These are phyloP conservation scores for Ceratobasidium sp. DNA, from an alignment of 1,284 basidiomycete genomes.

Conservation along the genomic window DNA sequence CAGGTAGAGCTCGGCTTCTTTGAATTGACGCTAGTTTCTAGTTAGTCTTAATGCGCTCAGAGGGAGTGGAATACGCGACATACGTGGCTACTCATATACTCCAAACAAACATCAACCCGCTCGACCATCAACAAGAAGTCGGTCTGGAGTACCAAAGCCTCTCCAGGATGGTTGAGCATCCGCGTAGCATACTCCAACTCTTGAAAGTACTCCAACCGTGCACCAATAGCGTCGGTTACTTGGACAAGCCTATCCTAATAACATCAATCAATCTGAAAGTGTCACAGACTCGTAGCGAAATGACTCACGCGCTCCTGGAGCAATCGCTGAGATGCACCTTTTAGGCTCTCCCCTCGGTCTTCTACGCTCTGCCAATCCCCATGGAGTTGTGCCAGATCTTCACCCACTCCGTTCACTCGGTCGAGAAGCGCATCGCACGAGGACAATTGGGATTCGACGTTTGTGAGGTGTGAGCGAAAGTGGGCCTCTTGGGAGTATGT, in stretches of 20 bases:
- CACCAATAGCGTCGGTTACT: conserved; percentile 79
- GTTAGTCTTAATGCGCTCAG: conserved; percentile 17
- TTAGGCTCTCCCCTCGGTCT: conserved; percentile 84
- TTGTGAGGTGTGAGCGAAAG: conserved; percentile 83
- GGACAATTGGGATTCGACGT: conserved; percentile 75
- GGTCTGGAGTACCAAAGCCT: conserved; percentile 84
- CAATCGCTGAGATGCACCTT: conserved; percentile 88
- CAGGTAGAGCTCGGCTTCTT: conserved; percentile 89
- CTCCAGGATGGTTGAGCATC: conserved; percentile 91
- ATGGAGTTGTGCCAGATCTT: conserved; percentile 81
- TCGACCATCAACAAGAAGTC: conserved; percentile 96
- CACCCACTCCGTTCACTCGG: conserved; percentile 75
- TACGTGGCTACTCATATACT: conserved; percentile 86
- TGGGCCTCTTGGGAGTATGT: conserved; percentile 91
- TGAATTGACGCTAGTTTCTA: conserved; percentile 76
- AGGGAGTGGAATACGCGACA: conserved; percentile 52
- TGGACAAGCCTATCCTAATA: conserved; percentile 76
- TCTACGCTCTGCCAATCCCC: conserved; percentile 86
- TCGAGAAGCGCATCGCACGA: conserved; percentile 78
- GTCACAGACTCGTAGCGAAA: background rate
- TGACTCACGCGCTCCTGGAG: conserved; percentile 81
- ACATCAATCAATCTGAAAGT: conserved; percentile 21
- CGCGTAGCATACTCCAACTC: conserved; percentile 89
- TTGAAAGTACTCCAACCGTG: conserved; percentile 87
- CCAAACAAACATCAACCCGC: conserved; percentile 89